Evolutionary conservation across 495 filamentous ascomycete genomes (phyloP).

Genomic region (Cenococcum geophilum): DNA sequence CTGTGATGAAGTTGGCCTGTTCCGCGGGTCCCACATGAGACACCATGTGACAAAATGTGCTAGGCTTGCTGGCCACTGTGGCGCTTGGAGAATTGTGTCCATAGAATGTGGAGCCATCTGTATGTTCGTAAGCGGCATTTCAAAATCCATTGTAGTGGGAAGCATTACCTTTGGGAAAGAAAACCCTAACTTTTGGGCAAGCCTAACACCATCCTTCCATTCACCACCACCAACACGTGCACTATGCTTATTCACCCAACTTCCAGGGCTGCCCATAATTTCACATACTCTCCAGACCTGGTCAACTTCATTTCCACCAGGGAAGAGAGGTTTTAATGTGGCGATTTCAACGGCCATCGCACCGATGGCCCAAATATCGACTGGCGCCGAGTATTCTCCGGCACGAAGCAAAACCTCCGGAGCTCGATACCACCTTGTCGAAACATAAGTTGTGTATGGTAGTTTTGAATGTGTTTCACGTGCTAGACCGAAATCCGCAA

Average conservation of each 20-base stretch:
- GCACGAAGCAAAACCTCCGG: conserved; percentile 92
- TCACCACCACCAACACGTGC: conserved; percentile 89
- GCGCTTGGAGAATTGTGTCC: conserved; percentile 83
- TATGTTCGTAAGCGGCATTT: conserved; percentile 23
- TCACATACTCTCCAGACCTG: conserved; percentile 99
- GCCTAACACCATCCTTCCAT: conserved; percentile 87
- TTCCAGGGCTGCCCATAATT: conserved; percentile 98
- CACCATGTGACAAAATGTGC: conserved; percentile 96
- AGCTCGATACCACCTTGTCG: conserved; percentile 96
- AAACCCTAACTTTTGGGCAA: conserved; percentile 95
- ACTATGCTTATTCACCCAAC: conserved; percentile 92
- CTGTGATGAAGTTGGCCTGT: conserved; percentile 87
- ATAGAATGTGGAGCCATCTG: conserved; percentile 97
- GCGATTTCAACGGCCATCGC: conserved; percentile 99
- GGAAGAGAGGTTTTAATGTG: conserved; percentile 94
- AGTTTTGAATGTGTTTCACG: conserved; percentile 93
- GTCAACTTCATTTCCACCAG: conserved; percentile 96
- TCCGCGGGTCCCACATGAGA: conserved; percentile 98
- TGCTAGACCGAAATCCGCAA: conserved; percentile 98
- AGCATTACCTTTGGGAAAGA: conserved; percentile 78
- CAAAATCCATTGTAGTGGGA: background rate
- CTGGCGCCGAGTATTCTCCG: conserved; percentile 94
- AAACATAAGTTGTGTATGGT: conserved; percentile 97
- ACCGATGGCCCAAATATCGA: conserved; percentile 97
- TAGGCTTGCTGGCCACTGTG: conserved; percentile 86